These are phyloP conservation scores for Trypanosoma vivax DNA, from an alignment of 208 protist species.

Conservation along the genomic window DNA sequence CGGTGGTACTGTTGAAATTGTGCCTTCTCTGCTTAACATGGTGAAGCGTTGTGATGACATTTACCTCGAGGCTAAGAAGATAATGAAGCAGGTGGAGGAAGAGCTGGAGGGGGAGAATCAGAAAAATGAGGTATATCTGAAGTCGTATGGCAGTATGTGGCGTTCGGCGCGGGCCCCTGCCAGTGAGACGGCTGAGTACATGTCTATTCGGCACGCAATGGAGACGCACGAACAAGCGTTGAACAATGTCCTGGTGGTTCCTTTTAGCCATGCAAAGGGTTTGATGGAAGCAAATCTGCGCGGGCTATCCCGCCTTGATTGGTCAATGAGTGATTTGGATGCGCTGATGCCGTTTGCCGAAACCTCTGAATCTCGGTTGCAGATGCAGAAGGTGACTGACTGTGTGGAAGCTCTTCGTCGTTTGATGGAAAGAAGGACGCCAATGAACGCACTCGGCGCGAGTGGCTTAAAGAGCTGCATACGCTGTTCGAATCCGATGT, in stretches of 20 bases:
- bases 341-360: slow-evolving; percentile 77
- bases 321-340: slow-evolving; percentile 64
- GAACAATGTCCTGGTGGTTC: slow-evolving; percentile 33
- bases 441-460: slow-evolving; percentile 32
- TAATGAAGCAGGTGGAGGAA: slow-evolving; percentile 48
- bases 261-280: slow-evolving; percentile 37
- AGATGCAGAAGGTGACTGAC: slow-evolving; percentile 46
- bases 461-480: slow-evolving; percentile 33
- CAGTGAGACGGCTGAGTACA: slow-evolving; percentile 46
- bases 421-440: slow-evolving; percentile 32
- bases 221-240: slow-evolving; percentile 47
- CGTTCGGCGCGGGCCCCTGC: slow-evolving; percentile 31
- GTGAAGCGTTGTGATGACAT: slow-evolving; percentile 56
- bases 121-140: slow-evolving; percentile 34
- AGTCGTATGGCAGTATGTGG: slow-evolving; percentile 80
- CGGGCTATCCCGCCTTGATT: slow-evolving; percentile 63
- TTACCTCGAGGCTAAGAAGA: slow-evolving; percentile 30
- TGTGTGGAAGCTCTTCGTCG: slow-evolving; percentile 46
- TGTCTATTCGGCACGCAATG: slow-evolving; percentile 40
- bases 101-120: slow-evolving; percentile 52
- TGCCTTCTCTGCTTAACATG: slow-evolving; percentile 34
- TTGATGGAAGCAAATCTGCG: slow-evolving; percentile 43
- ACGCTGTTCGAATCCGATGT: slow-evolving; percentile 67
- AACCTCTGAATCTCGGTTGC: slow-evolving; percentile 52
- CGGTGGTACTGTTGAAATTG: slow-evolving; percentile 24